Evolutionary conservation across 192 early-diverging fungal species (phyloP), one percentile per base, ranked within the genome.

Genomic region (Backusella tuberculispora): DNA sequence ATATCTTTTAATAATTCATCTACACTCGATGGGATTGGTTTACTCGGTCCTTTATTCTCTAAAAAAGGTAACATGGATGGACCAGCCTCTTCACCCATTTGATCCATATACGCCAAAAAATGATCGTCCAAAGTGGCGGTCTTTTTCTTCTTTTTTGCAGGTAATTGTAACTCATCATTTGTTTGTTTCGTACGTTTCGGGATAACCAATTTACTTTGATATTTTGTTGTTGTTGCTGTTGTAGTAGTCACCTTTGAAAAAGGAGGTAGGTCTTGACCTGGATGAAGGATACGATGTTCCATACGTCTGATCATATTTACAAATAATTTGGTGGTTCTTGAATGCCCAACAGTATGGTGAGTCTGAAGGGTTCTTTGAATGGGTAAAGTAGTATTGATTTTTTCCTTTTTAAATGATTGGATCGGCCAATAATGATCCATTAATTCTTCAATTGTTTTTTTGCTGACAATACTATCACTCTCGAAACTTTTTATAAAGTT

Each of bases 221-320:
- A 3, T 2, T 19, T 3, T 0, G 42, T 4, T 26, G 5, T 24
- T 0, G 14, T 12, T 1, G 8, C 60, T 1, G 1, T 47, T 47
- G 46, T n/a, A n/a, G n/a, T n/a, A n/a, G n/a, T 17, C 17, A 3
- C 17, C 17, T 17, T 47, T 17, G 9, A 14, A 10, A 47, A 14
- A 1, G 46, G 3, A 40, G 26, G 24, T 6, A 67, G 1, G 10
- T 47, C 63, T 40, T 50, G 12, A 8, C 41, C 37, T 45, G 44
- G 71, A 26, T 73, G 24, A 5, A 72, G 40, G 3, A 72, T 77
- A 5, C 76, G 76, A 50, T 71, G 26, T 8, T 77, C 70, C 64
- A 77, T 68, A 5, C 48, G 72, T 17, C 40, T 34, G 0, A 77
- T 26, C 7, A 72, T 26, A 0, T 48, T 1, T 0, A 56, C 24